Evolutionary conservation across 352 stramenopile species (phyloP).

Genomic region (Phytophthora europaea): DNA sequence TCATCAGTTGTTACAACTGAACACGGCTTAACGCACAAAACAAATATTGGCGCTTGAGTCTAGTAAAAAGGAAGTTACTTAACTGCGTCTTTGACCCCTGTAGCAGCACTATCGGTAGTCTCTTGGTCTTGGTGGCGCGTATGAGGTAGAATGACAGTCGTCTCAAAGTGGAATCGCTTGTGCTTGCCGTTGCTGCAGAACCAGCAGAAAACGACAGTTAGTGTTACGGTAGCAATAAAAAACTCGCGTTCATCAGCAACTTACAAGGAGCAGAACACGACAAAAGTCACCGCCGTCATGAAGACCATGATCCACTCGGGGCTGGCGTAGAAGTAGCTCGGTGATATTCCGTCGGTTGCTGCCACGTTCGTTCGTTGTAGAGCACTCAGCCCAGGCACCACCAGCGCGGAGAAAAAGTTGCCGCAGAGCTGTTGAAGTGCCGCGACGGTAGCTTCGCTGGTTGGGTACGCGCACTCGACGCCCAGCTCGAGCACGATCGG

Average conservation of each 20-base stretch:
- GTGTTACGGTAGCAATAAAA: background rate
- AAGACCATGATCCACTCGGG: conserved; percentile 66
- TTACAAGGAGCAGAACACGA: conserved; percentile 68
- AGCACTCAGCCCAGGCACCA: conserved; percentile 59
- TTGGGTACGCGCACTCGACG: conserved; percentile 77
- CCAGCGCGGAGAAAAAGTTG: conserved; percentile 72
- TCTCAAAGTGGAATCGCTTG: conserved; percentile 2
- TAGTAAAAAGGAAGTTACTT: background rate
- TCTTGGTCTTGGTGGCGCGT: background rate
- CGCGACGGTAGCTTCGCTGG: conserved; percentile 76
- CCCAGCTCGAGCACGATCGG: conserved; percentile 73
- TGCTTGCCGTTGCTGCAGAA: background rate
- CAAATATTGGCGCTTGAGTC: background rate
- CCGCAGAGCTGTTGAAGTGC: conserved; percentile 78
- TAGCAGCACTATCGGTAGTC: background rate
- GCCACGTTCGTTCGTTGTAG: conserved; percentile 51
- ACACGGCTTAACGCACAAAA: background rate
- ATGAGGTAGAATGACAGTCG: conserved; percentile 1
- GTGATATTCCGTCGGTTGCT: conserved; percentile 32
- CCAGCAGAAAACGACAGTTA: background rate
- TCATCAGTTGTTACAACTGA: too few species aligned
- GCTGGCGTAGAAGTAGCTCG: conserved; percentile 54
- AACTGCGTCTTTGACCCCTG: background rate
- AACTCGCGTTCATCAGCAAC: conserved; percentile 13
- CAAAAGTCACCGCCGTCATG: conserved; percentile 45